Percentiles rank a stretch among this genome's conserved stretches.
Evolutionary conservation across 306 rosid species (phyloP).

Genomic region (Myrica gale): DNA sequence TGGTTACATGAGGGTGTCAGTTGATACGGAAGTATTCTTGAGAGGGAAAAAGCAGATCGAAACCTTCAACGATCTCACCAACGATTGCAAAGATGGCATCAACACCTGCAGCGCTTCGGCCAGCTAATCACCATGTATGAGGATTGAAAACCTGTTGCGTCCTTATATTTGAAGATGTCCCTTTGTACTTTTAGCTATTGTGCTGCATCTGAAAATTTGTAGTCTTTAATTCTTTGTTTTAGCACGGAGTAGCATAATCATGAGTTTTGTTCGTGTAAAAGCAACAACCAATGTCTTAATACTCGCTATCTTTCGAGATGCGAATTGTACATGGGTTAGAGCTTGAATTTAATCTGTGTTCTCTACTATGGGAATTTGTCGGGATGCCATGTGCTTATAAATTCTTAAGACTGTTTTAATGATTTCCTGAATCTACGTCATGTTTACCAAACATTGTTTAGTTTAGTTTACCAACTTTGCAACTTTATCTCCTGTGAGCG

Average conservation of each 20-base stretch:
- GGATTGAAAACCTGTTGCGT: constrained; percentile 34
- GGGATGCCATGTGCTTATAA: neutral
- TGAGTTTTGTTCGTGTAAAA: constrained; percentile 47
- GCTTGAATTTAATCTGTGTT: constrained; percentile 26
- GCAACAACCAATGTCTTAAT: constrained; percentile 18
- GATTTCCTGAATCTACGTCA: neutral
- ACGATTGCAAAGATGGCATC: constrained; percentile 92
- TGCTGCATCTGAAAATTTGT: constrained; percentile 58
- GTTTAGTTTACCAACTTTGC: too few species aligned
- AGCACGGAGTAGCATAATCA: constrained; percentile 37
- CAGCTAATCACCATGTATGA: constrained; percentile 41
- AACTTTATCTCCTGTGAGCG: neutral
- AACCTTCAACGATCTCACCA: constrained; percentile 91
- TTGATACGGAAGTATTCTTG: constrained; percentile 94
- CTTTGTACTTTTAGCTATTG: constrained; percentile 41
- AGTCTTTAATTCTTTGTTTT: constrained; percentile 28
- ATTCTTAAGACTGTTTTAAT: neutral
- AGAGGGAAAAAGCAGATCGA: constrained; percentile 95
- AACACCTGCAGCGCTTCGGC: constrained; percentile 70
- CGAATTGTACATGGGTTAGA: constrained; percentile 22
- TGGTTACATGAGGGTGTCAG: constrained; percentile 94
- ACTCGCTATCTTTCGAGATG: constrained; percentile 27
- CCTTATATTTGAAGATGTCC: constrained; percentile 31
- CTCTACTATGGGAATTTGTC: neutral
- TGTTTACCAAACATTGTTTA: neutral